These are phyloP conservation scores for Cicer yamashitae DNA, from an alignment of 306 rosid genomes.

Conservation along the genomic window DNA sequence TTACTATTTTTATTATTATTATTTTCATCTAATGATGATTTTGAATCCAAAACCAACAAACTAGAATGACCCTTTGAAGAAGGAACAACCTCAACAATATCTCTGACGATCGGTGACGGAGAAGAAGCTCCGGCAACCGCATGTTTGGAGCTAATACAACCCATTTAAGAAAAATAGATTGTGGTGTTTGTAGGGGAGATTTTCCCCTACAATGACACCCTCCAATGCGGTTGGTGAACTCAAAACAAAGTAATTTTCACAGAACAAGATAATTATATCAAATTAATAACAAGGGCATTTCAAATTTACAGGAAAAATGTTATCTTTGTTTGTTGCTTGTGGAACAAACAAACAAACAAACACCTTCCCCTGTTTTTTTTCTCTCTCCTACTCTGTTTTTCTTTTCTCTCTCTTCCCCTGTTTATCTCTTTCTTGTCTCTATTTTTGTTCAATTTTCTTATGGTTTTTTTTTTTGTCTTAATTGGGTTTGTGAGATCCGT, in stretches of 20 bases:
- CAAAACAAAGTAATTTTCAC: background rate
- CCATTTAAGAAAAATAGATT: slow-evolving; percentile 68
- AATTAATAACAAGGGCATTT: slow-evolving; percentile 42
- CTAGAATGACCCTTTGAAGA: slow-evolving; percentile 39
- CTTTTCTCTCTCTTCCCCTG: slow-evolving; percentile 31
- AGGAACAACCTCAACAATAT: background rate
- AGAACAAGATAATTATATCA: slow-evolving; percentile 16
- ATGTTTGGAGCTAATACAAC: slow-evolving; percentile 85
- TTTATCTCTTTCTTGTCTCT: slow-evolving; percentile 24
- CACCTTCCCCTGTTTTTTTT: slow-evolving; percentile 19
- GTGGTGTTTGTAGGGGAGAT: slow-evolving; percentile 51
- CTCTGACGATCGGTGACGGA: background rate
- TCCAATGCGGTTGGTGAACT: slow-evolving; percentile 44
- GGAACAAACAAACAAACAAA: slow-evolving; percentile 20
- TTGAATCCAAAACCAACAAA: slow-evolving; percentile 20
- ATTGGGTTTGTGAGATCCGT: slow-evolving; percentile 52
- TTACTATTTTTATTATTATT: slow-evolving; percentile 49
- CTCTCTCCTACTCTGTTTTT: slow-evolving; percentile 33
- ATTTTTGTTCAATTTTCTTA: background rate
- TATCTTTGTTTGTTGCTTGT: background rate
- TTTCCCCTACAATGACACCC: slow-evolving; percentile 62
- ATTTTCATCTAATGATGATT: slow-evolving; percentile 51
- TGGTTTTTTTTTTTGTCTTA: background rate
- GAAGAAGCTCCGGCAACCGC: slow-evolving; percentile 30
- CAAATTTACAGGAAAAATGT: slow-evolving; percentile 14